Base-by-base conservation (phyloP, 768 basidiomycete genomes). In the Pulveroboletus sp. region DNA sequence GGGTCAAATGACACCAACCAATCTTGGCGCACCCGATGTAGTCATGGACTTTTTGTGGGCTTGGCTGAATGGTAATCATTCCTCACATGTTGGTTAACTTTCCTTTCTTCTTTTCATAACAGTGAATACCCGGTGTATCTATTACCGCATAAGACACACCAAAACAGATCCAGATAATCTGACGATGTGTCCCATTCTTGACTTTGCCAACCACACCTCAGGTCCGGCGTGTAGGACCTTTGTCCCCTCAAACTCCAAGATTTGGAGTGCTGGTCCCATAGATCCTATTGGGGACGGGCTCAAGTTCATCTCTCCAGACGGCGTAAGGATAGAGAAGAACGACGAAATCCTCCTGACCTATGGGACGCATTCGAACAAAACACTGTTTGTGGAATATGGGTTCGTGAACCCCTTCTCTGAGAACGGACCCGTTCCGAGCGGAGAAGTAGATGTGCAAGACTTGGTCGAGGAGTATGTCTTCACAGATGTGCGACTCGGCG, bases 91-190 rank as follows among this genome's bases (percentile, higher is more conserved):
- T 39, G 28, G 15, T 42, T 28, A 31, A 47, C 50, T 35, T 45
- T 41, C 40, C 38, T 42, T 43, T 26, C 45, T 43, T 50, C 47
- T 51, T 38, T 42, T 17, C 21, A 18, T 32, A 43, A 56, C 58
- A 93, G 92, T 96, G 50, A 98, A 98, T 66, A 97, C 94, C 6
- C 82, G 95, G 42, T 93, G 88, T 64, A 80, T 97, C 18, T 93
- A 81, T 66, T 80, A 82, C 63, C 83, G 78, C 52, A 66, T 84
- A 38, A 78, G 72, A 55, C 59, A 69, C 27, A 62, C 67, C 15
- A 73, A 68, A 43, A 73, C 76, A 10, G 75, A 84, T 57, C 74
- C 80, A 27, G 80, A 92, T 64, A 93, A 95, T 61, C 69, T 93
- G 51, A 89, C 93, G 0, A 74, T 98, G 50, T 89, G 89, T 52